Percentiles rank a stretch among this genome's conserved stretches.
phyloP scores from a whole-genome alignment of 2,329 filamentous ascomycete genomes.

The Neonectria hederae region DNA sequence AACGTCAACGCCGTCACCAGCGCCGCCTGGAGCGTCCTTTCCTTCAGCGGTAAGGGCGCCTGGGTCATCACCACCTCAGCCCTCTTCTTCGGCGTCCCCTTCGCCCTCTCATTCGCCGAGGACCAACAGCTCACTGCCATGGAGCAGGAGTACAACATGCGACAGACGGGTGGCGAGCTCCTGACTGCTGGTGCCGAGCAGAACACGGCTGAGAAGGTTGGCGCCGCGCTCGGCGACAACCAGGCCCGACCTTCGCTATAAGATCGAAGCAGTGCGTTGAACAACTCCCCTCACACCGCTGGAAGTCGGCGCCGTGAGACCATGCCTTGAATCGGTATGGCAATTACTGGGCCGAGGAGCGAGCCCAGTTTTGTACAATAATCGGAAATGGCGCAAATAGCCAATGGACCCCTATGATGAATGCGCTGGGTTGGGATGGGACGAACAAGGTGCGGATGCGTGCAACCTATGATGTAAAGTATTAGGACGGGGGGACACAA shows the following conservation, averaged over 20 bases:
- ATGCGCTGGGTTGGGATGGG: conserved; percentile 32
- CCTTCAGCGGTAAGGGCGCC: conserved; percentile 83
- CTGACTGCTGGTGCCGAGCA: conserved; percentile 59
- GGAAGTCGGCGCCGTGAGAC: conserved; percentile 23
- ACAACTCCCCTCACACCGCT: conserved; percentile 23
- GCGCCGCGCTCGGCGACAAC: conserved; percentile 58
- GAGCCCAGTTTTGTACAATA: conserved; percentile 43
- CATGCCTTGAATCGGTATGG: conserved; percentile 33
- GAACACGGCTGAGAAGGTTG: conserved; percentile 60
- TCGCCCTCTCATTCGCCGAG: conserved; percentile 91
- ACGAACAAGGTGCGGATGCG: conserved; percentile 33
- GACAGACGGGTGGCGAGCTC: conserved; percentile 85
- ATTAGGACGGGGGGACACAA: conserved; percentile 33
- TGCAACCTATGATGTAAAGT: conserved; percentile 42
- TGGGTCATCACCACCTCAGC: conserved; percentile 93
- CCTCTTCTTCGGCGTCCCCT: conserved; percentile 90
- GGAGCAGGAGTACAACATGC: conserved; percentile 97
- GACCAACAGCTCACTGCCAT: conserved; percentile 97
- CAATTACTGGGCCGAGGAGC: conserved; percentile 32
- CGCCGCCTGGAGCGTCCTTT: conserved; percentile 63
- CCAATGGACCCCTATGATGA: conserved; percentile 37
- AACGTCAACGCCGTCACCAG: conserved; percentile 64
- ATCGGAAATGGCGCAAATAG: conserved; percentile 40
- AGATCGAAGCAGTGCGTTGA: conserved; percentile 32
- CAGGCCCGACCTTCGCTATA: conserved; percentile 63